Evolutionary conservation across 225 moss, liverwort and hornwort genomes (phyloP), one percentile per base, ranked within the genome.

Genomic region (Pseudoscleropodium purum): DNA sequence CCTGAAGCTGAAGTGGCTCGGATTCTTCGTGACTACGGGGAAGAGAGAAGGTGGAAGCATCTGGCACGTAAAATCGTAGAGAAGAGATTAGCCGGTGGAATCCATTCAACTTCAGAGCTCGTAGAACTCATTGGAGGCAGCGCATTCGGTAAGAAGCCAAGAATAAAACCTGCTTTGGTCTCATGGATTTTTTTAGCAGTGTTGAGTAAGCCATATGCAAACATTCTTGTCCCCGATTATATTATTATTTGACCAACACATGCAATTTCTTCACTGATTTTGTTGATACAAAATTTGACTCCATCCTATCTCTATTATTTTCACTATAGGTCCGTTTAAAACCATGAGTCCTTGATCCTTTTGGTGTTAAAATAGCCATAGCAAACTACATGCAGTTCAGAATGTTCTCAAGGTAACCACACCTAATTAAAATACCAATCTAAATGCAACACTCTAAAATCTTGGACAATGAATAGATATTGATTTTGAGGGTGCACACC

Each of bases 41-140:
- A 97, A 85, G 99, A 99, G 92, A 93, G 96, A 89, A 92, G 99
- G 85, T 99, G 99, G 99, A 96, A 93, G 83, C 94, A 96, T 72
- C 89, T 99, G 80, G 99, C 99, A 29, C 95, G 95, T 84, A 99
- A 93, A 89, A 95, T 99, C 74, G 95, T 99, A 60, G 94, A 95
- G 87, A 91, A 95, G 87, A 92, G 99, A 68, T 88, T 99, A 75
- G 92, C 91, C 27, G 99, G 99, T 89, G 97, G 97, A 84, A 95
- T 97, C 15, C 95, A 94, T 75, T 97, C 95, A 54, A 99, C 99
- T 64, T 91, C 99, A 72, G 93, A 96, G 88, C 94, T 99, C 33
- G 99, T 97, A 30, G 91, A 94, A 82, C 89, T 96, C 29, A 96
- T 99, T 77, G 97, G 99, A 75, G 96, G 97, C 79, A 94, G 95